Evolutionary conservation across 768 basidiomycete species (phyloP), one percentile per base, ranked within the genome.

Genomic region (Tylopilus rubrobrunneus): DNA sequence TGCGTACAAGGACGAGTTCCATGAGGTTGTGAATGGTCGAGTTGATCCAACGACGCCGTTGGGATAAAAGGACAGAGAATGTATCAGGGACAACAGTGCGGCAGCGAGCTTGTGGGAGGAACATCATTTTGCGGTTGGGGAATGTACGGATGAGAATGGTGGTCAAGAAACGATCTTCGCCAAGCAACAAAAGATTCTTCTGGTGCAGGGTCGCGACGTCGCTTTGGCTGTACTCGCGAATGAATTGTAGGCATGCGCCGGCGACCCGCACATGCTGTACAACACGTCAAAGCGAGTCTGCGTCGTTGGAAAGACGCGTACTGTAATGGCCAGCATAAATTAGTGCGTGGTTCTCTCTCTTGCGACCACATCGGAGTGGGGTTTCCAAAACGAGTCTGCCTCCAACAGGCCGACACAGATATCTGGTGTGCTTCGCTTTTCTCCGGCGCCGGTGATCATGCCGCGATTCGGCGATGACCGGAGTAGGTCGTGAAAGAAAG

Each of bases 271-370:
- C 88, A 82, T 57, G 85, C 89, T 87, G 51, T 36, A 25, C n/a
- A 54, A 48, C 34, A 45, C n/a, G 47, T 46, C 33, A 15, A 44
- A n/a, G 9, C n/a, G 5, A 41, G 21, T 9, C 10, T 12, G 3
- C 11, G n/a, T 41, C 12, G 11, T 23, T 41, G 4, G 21, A 41
- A 23, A 43, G 17, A 36, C 45, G 81, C 92, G 67, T 69, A 95
- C 93, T 90, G 72, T 98, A 98, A 76, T 99, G 96, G n/a, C 97
- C 97, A 48, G 97, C 97, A 76, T 99, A 98, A 21, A 98, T 90
- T 91, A 97, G 91, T 7, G 96, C 96, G 51, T 92, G 81, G 63
- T 99, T 99, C 67, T 94, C 86, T 49, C 79, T 80, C 76, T 98
- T 19, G 83, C 73, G 3, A 37, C 97, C 96, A 9, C 95, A 98